Base-by-base conservation (phyloP, 345 rosid genomes). In the Anastatica hierochuntica region DNA sequence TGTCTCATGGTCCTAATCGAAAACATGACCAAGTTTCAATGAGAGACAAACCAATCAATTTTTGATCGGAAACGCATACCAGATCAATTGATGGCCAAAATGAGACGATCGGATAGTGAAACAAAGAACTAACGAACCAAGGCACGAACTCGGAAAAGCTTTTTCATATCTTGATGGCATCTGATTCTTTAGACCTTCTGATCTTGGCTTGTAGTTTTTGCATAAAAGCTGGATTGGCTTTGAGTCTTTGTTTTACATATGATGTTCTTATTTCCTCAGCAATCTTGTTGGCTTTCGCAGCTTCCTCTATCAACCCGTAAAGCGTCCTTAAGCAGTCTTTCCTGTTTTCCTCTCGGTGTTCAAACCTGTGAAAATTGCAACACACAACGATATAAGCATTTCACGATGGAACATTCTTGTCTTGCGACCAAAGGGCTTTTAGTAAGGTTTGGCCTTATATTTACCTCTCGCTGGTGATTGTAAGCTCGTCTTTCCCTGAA, bases 401-500 rank as follows among this genome's bases (percentile, higher is more conserved):
- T 57, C 50, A 45, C 20, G 24, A 45, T 37, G 2, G 14, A 42
- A 56, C 39, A 55, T 43, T 18, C 9, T 40, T 34, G 13, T 62
- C 34, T 36, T 12, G n/a, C 0, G 0, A 56, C 5, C 15, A 35
- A 29, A 55, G 14, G 43, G 21, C 10, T 17, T 16, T 17, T 14
- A 0, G 8, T 48, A 29, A 44, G 47, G 23, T 26, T 58, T 6
- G 33, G 1, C 6, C 24, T 33, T 40, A 18, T 24, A 14, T 29
- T 71, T 81, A 92, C 95, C 97, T 92, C 72, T 92, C 94, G 62
- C 97, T 92, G 31, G 82, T 92, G 58, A 92, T 85, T 15, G 94
- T 88, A 44, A 92, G 95, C 66, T 88, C 95, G 43, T 92, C 98
- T 74, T 66, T 88, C 65, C 98, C 97, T 1, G 95, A 94, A 77